Evolutionary conservation across 1,139 yeast species (phyloP).

Genomic region (Zygosaccharomyces sapae): DNA sequence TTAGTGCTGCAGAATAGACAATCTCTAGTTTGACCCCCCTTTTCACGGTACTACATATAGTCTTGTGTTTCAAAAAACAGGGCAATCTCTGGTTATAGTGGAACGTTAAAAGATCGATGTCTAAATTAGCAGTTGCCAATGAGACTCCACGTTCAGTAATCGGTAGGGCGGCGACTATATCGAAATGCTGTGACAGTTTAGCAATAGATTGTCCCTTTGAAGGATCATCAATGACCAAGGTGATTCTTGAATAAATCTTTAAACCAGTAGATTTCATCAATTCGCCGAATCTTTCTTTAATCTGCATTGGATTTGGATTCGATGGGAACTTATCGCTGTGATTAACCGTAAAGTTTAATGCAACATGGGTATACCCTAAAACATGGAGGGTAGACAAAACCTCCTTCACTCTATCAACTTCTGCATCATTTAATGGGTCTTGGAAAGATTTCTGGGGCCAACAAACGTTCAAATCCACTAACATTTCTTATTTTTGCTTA

Average conservation of each 20-base stretch:
- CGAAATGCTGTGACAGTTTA: slow-evolving; percentile 61
- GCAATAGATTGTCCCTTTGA: slow-evolving; percentile 69
- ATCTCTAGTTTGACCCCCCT: slow-evolving; percentile 78
- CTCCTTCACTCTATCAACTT: slow-evolving; percentile 45
- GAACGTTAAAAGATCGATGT: slow-evolving; percentile 71
- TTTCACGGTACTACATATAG: slow-evolving; percentile 75
- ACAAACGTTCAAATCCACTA: slow-evolving; percentile 72
- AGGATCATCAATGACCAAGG: slow-evolving; percentile 72
- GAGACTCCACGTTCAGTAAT: slow-evolving; percentile 73
- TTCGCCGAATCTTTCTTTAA: slow-evolving; percentile 27
- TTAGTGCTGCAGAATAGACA: slow-evolving; percentile 56
- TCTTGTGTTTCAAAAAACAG: slow-evolving; percentile 74
- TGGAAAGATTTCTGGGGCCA: slow-evolving; percentile 65
- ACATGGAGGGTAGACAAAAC: slow-evolving; percentile 53
- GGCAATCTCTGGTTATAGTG: slow-evolving; percentile 66
- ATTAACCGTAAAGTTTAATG: slow-evolving; percentile 59
- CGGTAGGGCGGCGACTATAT: slow-evolving; percentile 79
- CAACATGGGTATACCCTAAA: slow-evolving; percentile 70
- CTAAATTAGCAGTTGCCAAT: slow-evolving; percentile 60
- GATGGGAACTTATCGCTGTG: slow-evolving; percentile 56
- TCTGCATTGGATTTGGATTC: slow-evolving; percentile 28
- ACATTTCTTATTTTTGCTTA: slow-evolving; percentile 36
- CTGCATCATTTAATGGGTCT: slow-evolving; percentile 40
- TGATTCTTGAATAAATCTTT: slow-evolving; percentile 65
- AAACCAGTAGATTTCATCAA: slow-evolving; percentile 39